A percentile compares a stretch with the other conserved stretches of the same genome.
Conservation (phyloP, 805 yeast species). For the Nakazawaea wickerhamii region DNA sequence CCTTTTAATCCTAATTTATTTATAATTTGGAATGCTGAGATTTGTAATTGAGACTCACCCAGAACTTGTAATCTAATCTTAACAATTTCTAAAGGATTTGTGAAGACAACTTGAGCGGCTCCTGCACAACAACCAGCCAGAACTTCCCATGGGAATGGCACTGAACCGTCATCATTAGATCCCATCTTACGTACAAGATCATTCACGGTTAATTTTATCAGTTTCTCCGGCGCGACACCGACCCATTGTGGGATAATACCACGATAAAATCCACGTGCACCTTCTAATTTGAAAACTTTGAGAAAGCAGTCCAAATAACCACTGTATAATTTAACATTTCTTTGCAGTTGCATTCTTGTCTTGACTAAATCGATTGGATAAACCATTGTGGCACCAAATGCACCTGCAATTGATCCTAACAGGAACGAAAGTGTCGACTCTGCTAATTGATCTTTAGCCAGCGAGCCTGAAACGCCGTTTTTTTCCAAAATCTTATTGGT, state of each 20-base stretch:
- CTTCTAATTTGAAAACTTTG: conserved; percentile 73
- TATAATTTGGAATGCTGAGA: conserved; percentile 65
- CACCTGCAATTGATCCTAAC: conserved; percentile 93
- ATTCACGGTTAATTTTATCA: conserved; percentile 91
- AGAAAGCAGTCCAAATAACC: conserved; percentile 83
- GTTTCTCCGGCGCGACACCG: conserved; percentile 98
- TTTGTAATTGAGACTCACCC: conserved; percentile 48
- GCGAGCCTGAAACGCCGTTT: conserved; percentile 21
- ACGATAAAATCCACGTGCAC: conserved; percentile 79
- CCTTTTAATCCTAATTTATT: conserved; percentile 78
- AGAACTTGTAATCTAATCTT: conserved; percentile 93
- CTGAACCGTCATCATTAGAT: conserved; percentile 42
- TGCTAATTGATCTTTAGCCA: conserved; percentile 51
- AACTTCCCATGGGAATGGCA: conserved; percentile 60
- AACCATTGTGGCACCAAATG: conserved; percentile 96
- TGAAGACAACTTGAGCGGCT: conserved; percentile 91
- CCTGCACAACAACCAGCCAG: conserved; percentile 93
- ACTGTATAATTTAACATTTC: conserved; percentile 61
- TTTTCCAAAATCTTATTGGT: conserved; percentile 24
- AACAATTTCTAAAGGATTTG: conserved; percentile 94
- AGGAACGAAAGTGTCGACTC: conserved; percentile 84
- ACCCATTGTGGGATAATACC: conserved; percentile 92
- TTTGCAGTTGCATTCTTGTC: conserved; percentile 96
- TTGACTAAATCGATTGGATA: conserved; percentile 95
- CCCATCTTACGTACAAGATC: conserved; percentile 77